Evolutionary conservation across 169 alveolate species (phyloP).

Genomic region (Theileria luwenshuni): DNA sequence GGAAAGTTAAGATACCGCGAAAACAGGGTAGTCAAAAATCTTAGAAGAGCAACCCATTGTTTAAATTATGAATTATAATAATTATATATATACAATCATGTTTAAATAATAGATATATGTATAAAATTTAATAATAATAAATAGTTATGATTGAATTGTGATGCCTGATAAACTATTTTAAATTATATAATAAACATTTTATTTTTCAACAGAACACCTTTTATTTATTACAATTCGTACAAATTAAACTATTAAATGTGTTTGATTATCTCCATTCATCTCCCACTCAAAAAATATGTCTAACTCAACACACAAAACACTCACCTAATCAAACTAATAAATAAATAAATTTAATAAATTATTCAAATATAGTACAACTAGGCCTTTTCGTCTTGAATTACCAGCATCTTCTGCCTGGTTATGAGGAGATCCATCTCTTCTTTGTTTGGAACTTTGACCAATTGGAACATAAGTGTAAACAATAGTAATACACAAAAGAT

Average conservation of each 20-base stretch:
- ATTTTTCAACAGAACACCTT: too few relatives aligned
- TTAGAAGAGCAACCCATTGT: conserved; percentile 11
- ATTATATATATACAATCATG: too few relatives aligned
- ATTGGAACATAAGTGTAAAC: conserved; percentile 77
- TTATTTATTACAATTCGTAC: too few relatives aligned
- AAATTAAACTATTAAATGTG: too few relatives aligned
- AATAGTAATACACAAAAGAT: conserved; percentile 80
- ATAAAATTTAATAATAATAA: too few relatives aligned
- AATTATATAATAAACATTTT: too few relatives aligned
- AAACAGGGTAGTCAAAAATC: conserved; percentile 58
- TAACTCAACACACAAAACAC: not conserved
- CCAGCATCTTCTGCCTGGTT: conserved; percentile 1
- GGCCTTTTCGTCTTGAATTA: not conserved
- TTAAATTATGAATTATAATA: too few relatives aligned
- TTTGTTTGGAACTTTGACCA: conserved; percentile 60
- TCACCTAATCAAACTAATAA: conserved; percentile 6
- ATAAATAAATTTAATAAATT: conserved; percentile 1
- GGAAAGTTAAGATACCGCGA: conserved; percentile 39
- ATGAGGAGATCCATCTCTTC: conserved; percentile 6
- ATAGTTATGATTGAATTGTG: too few relatives aligned
- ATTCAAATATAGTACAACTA: conserved; percentile 5
- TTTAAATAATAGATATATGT: too few relatives aligned
- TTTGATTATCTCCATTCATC: too few relatives aligned
- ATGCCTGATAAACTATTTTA: too few relatives aligned
- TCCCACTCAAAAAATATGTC: not conserved